These are phyloP conservation scores for Lactarius indigo DNA, from an alignment of 768 basidiomycete genomes.

Conservation along the genomic window DNA sequence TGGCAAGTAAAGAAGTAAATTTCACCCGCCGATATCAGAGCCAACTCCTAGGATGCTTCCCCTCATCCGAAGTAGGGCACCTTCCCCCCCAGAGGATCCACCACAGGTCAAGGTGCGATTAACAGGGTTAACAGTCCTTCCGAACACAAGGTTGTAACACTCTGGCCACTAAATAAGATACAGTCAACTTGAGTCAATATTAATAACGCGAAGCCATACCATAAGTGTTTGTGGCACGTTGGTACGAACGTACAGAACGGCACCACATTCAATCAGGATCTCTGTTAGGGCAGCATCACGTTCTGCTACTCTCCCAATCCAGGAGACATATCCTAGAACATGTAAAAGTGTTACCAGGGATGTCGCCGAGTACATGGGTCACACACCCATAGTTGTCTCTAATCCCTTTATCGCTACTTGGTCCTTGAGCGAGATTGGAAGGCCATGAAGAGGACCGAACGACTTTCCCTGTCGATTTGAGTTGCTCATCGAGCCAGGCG, in stretches of 20 bases:
- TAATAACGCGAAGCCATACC: slow-evolving; percentile 30
- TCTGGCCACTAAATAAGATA: slow-evolving; percentile 58
- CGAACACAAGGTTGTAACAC: slow-evolving; percentile 75
- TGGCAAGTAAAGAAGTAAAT: slow-evolving; percentile 7
- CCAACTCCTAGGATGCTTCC: slow-evolving; percentile 61
- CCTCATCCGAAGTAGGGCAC: slow-evolving; percentile 61
- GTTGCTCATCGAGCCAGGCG: slow-evolving; percentile 40
- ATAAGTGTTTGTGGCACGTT: slow-evolving; percentile 57
- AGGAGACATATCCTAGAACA: slow-evolving; percentile 47
- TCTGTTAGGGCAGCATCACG: slow-evolving; percentile 51
- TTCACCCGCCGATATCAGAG: slow-evolving; percentile 76
- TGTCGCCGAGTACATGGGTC: slow-evolving; percentile 20
- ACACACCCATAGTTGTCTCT: slow-evolving; percentile 54
- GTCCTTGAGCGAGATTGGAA: slow-evolving; percentile 47
- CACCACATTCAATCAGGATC: slow-evolving; percentile 52
- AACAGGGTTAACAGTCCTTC: slow-evolving; percentile 71
- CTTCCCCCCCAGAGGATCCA: slow-evolving; percentile 86
- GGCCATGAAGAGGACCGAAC: slow-evolving; percentile 46
- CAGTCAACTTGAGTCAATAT: too few relatives aligned
- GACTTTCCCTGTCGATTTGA: slow-evolving; percentile 37
- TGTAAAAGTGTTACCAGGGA: not conserved
- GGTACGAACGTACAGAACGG: slow-evolving; percentile 53
- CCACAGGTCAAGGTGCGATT: slow-evolving; percentile 70
- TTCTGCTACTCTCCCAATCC: slow-evolving; percentile 47
- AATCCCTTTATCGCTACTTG: slow-evolving; percentile 56